Percentiles rank a stretch among this genome's conserved stretches.
phyloP scores from a whole-genome alignment of 768 basidiomycete genomes.

The Sporobolomyces phaffii region DNA sequence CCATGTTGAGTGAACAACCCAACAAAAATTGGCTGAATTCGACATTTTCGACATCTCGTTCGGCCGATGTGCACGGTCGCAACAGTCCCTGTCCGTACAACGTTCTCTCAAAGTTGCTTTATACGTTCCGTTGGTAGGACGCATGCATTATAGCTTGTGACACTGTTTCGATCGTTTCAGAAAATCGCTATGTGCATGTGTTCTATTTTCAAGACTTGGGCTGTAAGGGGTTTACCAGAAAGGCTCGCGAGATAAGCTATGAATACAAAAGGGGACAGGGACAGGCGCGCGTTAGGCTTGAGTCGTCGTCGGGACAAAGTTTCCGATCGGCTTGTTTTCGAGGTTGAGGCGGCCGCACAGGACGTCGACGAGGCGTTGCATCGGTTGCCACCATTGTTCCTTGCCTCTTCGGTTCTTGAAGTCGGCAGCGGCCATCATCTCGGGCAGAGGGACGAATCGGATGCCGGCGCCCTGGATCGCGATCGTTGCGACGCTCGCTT shows the following conservation, averaged over 20 bases:
- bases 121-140: too few relatives aligned
- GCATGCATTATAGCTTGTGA: too few relatives aligned
- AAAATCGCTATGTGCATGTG: constrained; percentile 2
- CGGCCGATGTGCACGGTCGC: background rate
- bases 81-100: too few relatives aligned
- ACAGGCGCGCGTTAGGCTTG: background rate
- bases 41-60: background rate
- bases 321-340: constrained; percentile 26
- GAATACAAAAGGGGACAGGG: background rate
- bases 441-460: constrained; percentile 73
- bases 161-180: too few relatives aligned
- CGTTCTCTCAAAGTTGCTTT: too few relatives aligned
- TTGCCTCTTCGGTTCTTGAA: constrained; percentile 68
- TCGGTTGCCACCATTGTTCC: constrained; percentile 40
- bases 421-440: constrained; percentile 80
- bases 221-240: background rate
- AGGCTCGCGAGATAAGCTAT: background rate
- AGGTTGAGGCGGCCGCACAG: constrained; percentile 30
- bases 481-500: constrained; percentile 60
- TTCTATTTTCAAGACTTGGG: background rate
- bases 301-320: constrained; percentile 15
- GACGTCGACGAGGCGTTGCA: constrained; percentile 35
- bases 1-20: background rate
- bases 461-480: constrained; percentile 78
- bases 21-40: background rate